Conservation (phyloP, 2,329 filamentous ascomycete species). For the Nothophaeocryptopus gaeumannii region DNA sequence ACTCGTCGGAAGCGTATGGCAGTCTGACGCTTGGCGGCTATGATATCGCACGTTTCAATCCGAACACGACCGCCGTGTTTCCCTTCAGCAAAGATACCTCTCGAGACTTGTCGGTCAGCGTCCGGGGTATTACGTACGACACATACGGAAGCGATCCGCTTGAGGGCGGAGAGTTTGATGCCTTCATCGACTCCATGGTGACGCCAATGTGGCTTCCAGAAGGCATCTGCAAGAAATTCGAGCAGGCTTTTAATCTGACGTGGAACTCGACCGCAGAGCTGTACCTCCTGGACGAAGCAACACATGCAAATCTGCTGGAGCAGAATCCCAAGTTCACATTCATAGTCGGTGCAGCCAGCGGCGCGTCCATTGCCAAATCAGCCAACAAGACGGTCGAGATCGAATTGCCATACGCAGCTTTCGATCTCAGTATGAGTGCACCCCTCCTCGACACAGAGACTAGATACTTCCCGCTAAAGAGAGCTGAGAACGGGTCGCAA, state of each 20-base stretch:
- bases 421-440: constrained; percentile 44
- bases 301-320: constrained; percentile 33
- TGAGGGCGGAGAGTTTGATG: constrained; percentile 16
- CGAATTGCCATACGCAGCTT: constrained; percentile 47
- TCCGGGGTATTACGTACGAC: constrained; percentile 27
- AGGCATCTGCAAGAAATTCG: constrained; percentile 40
- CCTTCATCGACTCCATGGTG: constrained; percentile 42
- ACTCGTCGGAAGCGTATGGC: constrained; percentile 22
- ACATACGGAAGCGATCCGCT: constrained; percentile 26
- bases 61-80: constrained; percentile 29
- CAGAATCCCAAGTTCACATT: constrained; percentile 40
- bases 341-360: constrained; percentile 19
- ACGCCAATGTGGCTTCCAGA: constrained; percentile 42
- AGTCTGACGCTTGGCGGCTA: constrained; percentile 42
- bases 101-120: constrained; percentile 26
- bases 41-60: constrained; percentile 38
- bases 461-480: constrained; percentile 64
- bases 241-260: constrained; percentile 39
- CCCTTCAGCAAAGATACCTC: constrained; percentile 28
- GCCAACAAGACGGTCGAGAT: constrained; percentile 39
- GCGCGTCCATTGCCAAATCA: neutral
- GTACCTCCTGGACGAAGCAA: constrained; percentile 40
- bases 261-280: constrained; percentile 38
- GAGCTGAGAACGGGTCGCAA: constrained; percentile 51
- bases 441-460: constrained; percentile 59